Evolutionary conservation across 2,329 filamentous ascomycete genomes (phyloP), one percentile per base, ranked within the genome.

Genomic region (Dryadomyces sulphureus): DNA sequence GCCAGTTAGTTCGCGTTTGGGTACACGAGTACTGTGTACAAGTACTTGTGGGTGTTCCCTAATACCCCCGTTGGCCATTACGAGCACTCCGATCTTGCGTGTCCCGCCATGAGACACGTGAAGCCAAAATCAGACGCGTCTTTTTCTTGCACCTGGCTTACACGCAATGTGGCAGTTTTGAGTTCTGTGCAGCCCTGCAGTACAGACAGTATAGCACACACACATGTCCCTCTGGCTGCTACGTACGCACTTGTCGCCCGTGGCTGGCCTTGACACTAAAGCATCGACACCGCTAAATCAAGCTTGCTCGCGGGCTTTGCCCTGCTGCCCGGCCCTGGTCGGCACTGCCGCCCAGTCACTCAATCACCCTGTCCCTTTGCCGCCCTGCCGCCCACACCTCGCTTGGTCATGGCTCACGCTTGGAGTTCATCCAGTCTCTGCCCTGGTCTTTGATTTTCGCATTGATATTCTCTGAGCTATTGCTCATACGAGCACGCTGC

Each of bases 261-360:
- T n/a, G n/a, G n/a, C n/a, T n/a, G n/a, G n/a, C n/a, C n/a, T n/a
- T n/a, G n/a, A n/a, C n/a, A n/a, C n/a, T n/a, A n/a, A n/a, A n/a
- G 34, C 42, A 44, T 38, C 42, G 42, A 38, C 42, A 44, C 42
- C 42, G 42, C 42, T 38, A 38, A 22, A 36, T 24, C 27, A 24
- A n/a, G 27, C 27, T 34, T 27, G 14, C n/a, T 19, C 6, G 27
- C 6, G 36, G 20, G 17, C 21, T 11, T 38, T 20, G 27, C 7
- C 7, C 27, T 7, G 27, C 14, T 14, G 7, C 14, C 7, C 27
- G 27, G 27, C 27, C 14, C 14, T 7, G n/a, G n/a, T n/a, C n/a
- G n/a, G n/a, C n/a, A n/a, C n/a, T n/a, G n/a, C 9, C 27, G 4
- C 27, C 16, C 27, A 14, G 27, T 12, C 27, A 32, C 27, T 14